Conservation (phyloP, 805 yeast species). For the Kazachstania bromeliacearum region DNA sequence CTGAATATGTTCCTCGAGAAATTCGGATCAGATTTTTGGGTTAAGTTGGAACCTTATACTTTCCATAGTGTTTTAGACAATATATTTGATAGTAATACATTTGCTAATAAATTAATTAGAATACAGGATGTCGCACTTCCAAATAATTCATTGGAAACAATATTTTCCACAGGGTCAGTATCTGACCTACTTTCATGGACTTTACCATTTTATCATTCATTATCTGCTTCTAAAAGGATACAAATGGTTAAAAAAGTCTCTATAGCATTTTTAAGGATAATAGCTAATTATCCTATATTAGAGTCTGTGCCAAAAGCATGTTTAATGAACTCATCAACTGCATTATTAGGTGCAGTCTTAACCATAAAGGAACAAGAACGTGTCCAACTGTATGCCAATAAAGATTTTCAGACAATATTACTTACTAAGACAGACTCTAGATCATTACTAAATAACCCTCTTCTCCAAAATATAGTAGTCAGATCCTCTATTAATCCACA, state of each 20-base stretch:
- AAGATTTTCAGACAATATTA: conserved; percentile 31
- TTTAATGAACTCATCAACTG: conserved; percentile 30
- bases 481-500: conserved; percentile 26
- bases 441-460: conserved; percentile 34
- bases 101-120: conserved; percentile 30
- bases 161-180: conserved; percentile 25
- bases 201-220: conserved; percentile 33
- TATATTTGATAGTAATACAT: conserved; percentile 46
- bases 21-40: conserved; percentile 46
- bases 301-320: conserved; percentile 26
- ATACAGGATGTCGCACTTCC: conserved; percentile 22
- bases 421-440: conserved; percentile 43
- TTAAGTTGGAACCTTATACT: conserved; percentile 41
- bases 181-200: conserved; percentile 51
- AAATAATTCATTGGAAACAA: conserved; percentile 24
- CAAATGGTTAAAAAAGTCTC: conserved; percentile 46
- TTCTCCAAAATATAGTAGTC: conserved; percentile 27
- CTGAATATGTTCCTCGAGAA: conserved; percentile 37
- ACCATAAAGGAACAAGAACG: conserved; percentile 25
- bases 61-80: conserved; percentile 51
- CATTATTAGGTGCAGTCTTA: conserved; percentile 26
- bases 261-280: conserved; percentile 36
- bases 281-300: conserved; percentile 23
- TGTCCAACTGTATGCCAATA: conserved; percentile 18
- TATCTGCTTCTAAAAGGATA: conserved; percentile 41